These are phyloP conservation scores for Calonectria crousiana DNA, from an alignment of 2,329 filamentous ascomycete genomes.

Conservation along the genomic window DNA sequence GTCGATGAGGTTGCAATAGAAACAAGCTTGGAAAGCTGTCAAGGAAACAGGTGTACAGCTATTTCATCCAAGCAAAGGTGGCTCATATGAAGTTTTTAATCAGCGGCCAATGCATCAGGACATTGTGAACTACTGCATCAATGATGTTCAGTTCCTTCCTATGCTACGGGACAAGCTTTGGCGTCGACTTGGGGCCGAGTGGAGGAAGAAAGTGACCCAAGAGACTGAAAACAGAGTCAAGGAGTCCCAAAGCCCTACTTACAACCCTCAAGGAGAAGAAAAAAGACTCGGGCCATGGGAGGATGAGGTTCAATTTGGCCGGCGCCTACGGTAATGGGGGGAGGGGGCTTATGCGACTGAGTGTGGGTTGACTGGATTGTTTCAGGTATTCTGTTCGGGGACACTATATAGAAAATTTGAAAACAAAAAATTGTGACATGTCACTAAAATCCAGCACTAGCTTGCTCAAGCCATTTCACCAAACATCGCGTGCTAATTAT, in stretches of 20 bases:
- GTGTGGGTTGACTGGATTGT: not conserved
- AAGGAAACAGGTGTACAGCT: slow-evolving; percentile 54
- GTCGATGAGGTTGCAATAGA: slow-evolving; percentile 1
- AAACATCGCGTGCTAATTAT: no score
- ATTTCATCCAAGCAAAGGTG: slow-evolving; percentile 57
- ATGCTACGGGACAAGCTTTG: slow-evolving; percentile 47
- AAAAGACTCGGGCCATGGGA: slow-evolving; percentile 19
- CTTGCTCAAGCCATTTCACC: not conserved
- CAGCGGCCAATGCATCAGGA: slow-evolving; percentile 55
- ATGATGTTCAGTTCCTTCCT: slow-evolving; percentile 59
- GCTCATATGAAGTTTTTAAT: slow-evolving; percentile 61
- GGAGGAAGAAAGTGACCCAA: slow-evolving; percentile 39
- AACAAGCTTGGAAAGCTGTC: slow-evolving; percentile 41
- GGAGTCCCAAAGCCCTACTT: slow-evolving; percentile 45
- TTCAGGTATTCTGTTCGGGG: not conserved
- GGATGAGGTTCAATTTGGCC: not conserved
- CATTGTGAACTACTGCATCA: slow-evolving; percentile 58
- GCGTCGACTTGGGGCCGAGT: slow-evolving; percentile 29
- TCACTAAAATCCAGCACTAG: not conserved
- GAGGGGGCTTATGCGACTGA: no score
- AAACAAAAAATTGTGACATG: not conserved
- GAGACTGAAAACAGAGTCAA: slow-evolving; percentile 45
- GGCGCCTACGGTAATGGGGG: not conserved
- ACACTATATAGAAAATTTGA: not conserved
- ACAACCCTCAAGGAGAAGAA: slow-evolving; percentile 12